Conservation (phyloP, 176 grass and related monocot species). For the Raddia guianensis region DNA sequence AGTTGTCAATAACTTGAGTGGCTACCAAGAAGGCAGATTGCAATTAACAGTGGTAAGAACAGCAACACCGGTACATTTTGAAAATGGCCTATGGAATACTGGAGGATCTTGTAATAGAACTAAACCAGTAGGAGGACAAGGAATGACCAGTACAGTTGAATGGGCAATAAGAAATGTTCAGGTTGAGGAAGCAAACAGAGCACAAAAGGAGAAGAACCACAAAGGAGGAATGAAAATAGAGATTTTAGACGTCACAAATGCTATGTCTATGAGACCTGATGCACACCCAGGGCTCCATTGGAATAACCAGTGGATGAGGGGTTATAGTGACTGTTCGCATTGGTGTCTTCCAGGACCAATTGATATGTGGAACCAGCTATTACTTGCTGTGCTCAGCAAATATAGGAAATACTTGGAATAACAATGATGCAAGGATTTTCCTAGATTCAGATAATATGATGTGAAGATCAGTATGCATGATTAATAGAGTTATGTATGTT, state of each 20-base stretch:
- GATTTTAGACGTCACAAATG: constrained; percentile 52
- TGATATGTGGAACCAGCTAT: constrained; percentile 50
- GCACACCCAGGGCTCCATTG: constrained; percentile 55
- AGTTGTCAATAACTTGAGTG: constrained; percentile 46
- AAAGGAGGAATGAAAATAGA: constrained; percentile 35
- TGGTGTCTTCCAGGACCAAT: constrained; percentile 56
- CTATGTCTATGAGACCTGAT: constrained; percentile 63
- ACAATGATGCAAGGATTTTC: constrained; percentile 13
- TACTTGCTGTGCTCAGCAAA: constrained; percentile 38
- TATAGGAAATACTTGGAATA: constrained; percentile 24
- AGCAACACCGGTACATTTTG: constrained; percentile 64
- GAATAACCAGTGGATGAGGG: constrained; percentile 55
- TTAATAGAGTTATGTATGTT: constrained; percentile 11
- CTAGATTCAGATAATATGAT: constrained; percentile 21
- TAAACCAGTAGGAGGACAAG: constrained; percentile 37
- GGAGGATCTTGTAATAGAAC: constrained; percentile 79
- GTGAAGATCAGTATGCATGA: constrained; percentile 5
- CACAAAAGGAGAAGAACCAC: constrained; percentile 24
- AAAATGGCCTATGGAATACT: constrained; percentile 72
- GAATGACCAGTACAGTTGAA: constrained; percentile 37
- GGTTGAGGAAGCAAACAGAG: constrained; percentile 52
- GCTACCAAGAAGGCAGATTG: constrained; percentile 40
- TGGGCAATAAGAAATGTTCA: constrained; percentile 69
- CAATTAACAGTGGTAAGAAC: constrained; percentile 66
- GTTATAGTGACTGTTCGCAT: constrained; percentile 56